Evolutionary conservation across 2,329 filamentous ascomycete species (phyloP).

Genomic region (Trichoderma simmonsii): DNA sequence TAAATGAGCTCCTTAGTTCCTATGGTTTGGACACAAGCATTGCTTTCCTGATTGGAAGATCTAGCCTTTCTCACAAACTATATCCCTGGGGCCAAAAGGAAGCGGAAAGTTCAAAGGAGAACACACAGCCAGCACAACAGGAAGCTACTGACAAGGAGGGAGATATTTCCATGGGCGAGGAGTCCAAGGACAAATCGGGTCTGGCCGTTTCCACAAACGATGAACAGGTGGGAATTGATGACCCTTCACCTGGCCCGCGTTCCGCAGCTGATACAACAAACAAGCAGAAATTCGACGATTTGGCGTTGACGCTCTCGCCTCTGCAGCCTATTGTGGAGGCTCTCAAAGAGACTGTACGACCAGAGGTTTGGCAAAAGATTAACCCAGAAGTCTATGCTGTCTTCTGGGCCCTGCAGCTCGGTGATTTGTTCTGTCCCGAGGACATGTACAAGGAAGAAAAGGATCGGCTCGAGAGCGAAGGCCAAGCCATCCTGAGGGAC

Average conservation of each 20-base stretch:
- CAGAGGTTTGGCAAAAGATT: slow-evolving; percentile 65
- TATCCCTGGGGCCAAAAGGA: slow-evolving; percentile 41
- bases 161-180: slow-evolving; percentile 51
- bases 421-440: slow-evolving; percentile 74
- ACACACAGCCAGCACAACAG: slow-evolving; percentile 26
- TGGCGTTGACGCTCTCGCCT: slow-evolving; percentile 30
- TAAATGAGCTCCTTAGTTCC: slow-evolving; percentile 69
- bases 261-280: slow-evolving; percentile 25
- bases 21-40: slow-evolving; percentile 77
- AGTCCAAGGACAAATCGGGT: slow-evolving; percentile 27
- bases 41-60: slow-evolving; percentile 80
- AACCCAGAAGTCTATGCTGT: slow-evolving; percentile 80
- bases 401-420: slow-evolving; percentile 87
- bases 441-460: slow-evolving; percentile 76
- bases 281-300: slow-evolving; percentile 35
- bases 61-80: slow-evolving; percentile 68
- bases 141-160: slow-evolving; percentile 49
- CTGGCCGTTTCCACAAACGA: slow-evolving; percentile 28
- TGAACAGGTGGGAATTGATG: slow-evolving; percentile 32
- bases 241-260: slow-evolving; percentile 17
- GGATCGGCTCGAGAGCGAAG: slow-evolving; percentile 63
- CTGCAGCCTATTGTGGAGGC: slow-evolving; percentile 71
- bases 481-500: slow-evolving; percentile 65
- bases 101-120: slow-evolving; percentile 28
- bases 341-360: slow-evolving; percentile 59